These are phyloP conservation scores for Lentinus tigrinus DNA, from an alignment of 768 basidiomycete species.

Conservation along the genomic window DNA sequence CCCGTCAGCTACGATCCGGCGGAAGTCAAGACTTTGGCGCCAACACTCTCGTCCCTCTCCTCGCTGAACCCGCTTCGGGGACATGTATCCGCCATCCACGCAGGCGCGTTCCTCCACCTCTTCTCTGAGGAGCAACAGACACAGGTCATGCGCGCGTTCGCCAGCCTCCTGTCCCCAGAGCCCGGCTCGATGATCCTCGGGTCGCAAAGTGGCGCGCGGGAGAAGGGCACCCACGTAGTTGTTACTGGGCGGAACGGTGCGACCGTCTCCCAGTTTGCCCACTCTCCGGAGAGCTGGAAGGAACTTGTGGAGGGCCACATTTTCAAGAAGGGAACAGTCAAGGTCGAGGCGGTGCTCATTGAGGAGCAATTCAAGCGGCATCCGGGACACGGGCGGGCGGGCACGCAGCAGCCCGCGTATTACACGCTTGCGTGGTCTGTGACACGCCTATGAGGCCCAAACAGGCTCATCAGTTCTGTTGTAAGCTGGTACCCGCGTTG, in stretches of 20 bases:
- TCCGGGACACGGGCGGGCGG: no score
- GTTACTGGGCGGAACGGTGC: not conserved
- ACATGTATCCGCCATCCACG: conserved; percentile 46
- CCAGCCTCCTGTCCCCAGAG: conserved; percentile 37
- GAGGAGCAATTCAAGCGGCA: not conserved
- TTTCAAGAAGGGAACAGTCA: conserved; percentile 33
- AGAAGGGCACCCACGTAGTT: conserved; percentile 25
- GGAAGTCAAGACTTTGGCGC: conserved; percentile 17
- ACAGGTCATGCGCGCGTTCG: conserved; percentile 38
- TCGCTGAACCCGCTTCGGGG: conserved; percentile 47
- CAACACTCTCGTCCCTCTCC: conserved; percentile 31
- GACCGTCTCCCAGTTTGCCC: conserved; percentile 28
- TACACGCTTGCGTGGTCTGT: no score
- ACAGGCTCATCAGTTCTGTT: no score
- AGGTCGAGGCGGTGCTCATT: conserved; percentile 21
- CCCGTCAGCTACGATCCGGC: conserved; percentile 25
- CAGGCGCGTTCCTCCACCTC: conserved; percentile 46
- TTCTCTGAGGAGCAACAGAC: conserved; percentile 40
- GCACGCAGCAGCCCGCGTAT: no score
- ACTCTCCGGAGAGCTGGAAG: conserved; percentile 35
- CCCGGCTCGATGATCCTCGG: conserved; percentile 48
- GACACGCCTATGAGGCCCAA: no score
- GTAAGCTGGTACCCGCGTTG: no score
- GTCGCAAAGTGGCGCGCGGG: conserved; percentile 29
- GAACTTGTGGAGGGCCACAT: conserved; percentile 38